Base-by-base conservation (phyloP, 441 rosid genomes). In the Pelargonium australe region DNA sequence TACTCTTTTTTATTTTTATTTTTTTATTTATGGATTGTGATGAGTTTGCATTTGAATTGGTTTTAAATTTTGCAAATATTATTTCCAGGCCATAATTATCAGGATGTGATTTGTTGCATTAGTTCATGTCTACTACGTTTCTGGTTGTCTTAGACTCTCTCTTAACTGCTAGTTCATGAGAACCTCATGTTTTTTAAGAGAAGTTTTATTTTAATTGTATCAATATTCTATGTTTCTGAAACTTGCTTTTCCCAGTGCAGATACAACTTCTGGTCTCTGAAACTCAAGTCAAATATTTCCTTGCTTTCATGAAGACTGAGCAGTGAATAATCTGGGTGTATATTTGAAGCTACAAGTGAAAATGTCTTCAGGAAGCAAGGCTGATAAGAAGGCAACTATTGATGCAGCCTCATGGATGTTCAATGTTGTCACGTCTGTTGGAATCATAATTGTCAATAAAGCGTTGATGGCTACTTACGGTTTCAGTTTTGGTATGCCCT, bases 341-440 rank as follows among this genome's bases (percentile, higher is more conserved):
- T 49, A 69, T 71, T 40, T 71, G 58, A 64, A 67, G 72, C 75
- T 67, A 44, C 25, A 41, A 37, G 58, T 69, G 17, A 68, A 58
- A 73, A 86, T 86, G 90, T 80, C 88, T 78, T 79, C 86, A 60
- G 81, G 77, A 57, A 86, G 77, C 72, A 84, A 78, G 78, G 86
- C 85, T 47, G 89, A 86, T 77, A 82, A 73, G 84, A 86, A 88
- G 72, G 85, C 88, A 70, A 84, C 86, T 8, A 84, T 76, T 20
- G 93, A 88, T 83, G 89, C 83, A 11, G 90, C 87, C 77, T 89
- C 91, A 23, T 88, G 94, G 94, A 88, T 83, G 89, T 88, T 88
- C 85, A 88, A 88, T 81, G 84, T 88, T 23, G 94, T 86, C 72
- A 86, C 93, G 67, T 88, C 90, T 74, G 93, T 87, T 74, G 90